Base-by-base conservation (phyloP, 1,284 basidiomycete species). In the Papiliotrema laurentii region DNA sequence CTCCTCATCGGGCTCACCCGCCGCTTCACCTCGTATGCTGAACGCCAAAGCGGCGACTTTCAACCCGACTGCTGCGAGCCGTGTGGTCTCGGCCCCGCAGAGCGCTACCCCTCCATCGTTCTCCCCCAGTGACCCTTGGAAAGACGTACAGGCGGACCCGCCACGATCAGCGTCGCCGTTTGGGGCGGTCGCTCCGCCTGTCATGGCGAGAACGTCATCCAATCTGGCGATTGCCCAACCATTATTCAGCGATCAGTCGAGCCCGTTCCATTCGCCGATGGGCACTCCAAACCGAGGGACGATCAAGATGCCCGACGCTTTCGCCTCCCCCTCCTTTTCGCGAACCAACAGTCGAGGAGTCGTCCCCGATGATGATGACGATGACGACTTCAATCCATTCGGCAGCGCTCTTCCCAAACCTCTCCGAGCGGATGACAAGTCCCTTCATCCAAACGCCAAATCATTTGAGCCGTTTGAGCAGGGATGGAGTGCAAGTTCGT, bases 181-280 rank as follows among this genome's bases (percentile, higher is more conserved):
- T 54, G 55, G 57, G 4, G 54, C 61, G 10, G 84, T 80, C 56
- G 81, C 82, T 2, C 79, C 82, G 1, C 78, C 63, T 6, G 56
- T 58, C 28, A 68, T 73, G 61, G 55, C 61, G 14, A 59, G 72
- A 24, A 72, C 88, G 44, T 82, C 83, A 0, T 90, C 88, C 2
- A 92, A 89, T 66, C 79, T 92, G 9, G 88, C 89, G 30, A 90
- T 92, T 53, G 89, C 89, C 9, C 85, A 88, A 1, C 89, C 90
- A 3, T 77, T 93, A 27, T 80, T 89, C 31, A 84, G 86, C 45
- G 87, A 89, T 56, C 63, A 64, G 25, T 82, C 81, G 44, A 78
- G 78, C 4, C 75, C 81, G n/a, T 76, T 83, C 21, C 78, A 72
- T 43, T 68, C 68, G 27, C 66, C 69, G 5, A 50, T 70, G 11